Percentiles rank a stretch among this genome's conserved stretches.
phyloP scores from a whole-genome alignment of 2,329 filamentous ascomycete species.

The Alternaria viburni region DNA sequence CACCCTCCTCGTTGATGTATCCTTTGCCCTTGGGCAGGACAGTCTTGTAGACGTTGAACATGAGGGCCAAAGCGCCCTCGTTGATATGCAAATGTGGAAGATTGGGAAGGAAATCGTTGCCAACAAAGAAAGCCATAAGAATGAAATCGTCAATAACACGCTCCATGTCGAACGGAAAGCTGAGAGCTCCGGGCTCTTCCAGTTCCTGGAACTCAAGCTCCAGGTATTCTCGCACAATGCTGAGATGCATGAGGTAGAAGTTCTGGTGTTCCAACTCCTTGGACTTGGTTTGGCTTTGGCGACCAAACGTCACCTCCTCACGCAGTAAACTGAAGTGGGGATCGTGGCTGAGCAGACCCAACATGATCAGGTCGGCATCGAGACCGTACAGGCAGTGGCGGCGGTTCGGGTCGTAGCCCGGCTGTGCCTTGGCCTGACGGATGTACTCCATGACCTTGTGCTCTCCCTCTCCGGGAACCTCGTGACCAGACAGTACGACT shows the following conservation, averaged over 20 bases:
- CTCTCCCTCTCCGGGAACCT: constrained; percentile 96
- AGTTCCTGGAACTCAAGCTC: constrained; percentile 97
- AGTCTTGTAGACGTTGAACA: constrained; percentile 96
- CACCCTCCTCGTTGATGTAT: constrained; percentile 94
- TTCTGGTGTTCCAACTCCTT: constrained; percentile 99
- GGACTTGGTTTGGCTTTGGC: constrained; percentile 83
- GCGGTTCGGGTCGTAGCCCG: constrained; percentile 88
- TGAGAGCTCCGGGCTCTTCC: constrained; percentile 72
- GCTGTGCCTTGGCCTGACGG: constrained; percentile 93
- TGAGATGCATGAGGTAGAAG: constrained; percentile 96
- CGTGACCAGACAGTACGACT: constrained; percentile 94
- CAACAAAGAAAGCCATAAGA: constrained; percentile 98
- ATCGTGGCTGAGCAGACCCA: constrained; percentile 95
- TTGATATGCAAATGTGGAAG: constrained; percentile 97
- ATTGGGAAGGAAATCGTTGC: constrained; percentile 98
- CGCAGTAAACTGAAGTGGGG: constrained; percentile 96
- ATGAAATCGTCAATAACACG: constrained; percentile 99
- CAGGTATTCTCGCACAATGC: constrained; percentile 95
- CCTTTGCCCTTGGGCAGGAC: constrained; percentile 86
- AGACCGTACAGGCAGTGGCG: constrained; percentile 97
- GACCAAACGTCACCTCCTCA: constrained; percentile 97
- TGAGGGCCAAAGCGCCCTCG: constrained; percentile 92
- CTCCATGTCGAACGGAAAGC: constrained; percentile 90
- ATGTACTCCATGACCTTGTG: constrained; percentile 99
- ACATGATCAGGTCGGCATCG: constrained; percentile 97